A percentile compares a stretch with the other conserved stretches of the same genome.
Evolutionary conservation across 495 filamentous ascomycete genomes (phyloP).

Genomic region (Neurospora sp.): DNA sequence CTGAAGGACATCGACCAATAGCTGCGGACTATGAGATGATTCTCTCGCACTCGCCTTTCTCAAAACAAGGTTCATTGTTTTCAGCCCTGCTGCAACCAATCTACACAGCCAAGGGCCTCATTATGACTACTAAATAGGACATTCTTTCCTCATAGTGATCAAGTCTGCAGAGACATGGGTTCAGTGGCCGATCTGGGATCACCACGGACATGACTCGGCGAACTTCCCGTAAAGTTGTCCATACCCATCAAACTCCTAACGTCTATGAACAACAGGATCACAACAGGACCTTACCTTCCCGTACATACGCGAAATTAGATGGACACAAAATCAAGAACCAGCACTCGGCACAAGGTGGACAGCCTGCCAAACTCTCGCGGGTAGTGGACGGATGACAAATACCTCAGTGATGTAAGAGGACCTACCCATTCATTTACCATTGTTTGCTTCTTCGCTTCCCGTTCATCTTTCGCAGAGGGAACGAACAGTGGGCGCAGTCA

Average conservation of each 20-base stretch:
- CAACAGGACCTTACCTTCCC: not conserved
- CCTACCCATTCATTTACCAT: not conserved
- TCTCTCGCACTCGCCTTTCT: not conserved
- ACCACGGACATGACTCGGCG: not conserved
- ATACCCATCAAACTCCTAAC: not conserved
- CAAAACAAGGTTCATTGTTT: not conserved
- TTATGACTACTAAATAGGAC: not conserved
- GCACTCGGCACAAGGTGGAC: not conserved
- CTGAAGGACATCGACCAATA: not conserved
- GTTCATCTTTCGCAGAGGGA: not conserved
- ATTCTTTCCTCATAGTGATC: not conserved
- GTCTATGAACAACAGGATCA: not conserved
- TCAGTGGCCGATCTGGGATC: not conserved
- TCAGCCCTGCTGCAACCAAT: not conserved
- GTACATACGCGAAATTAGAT: not conserved
- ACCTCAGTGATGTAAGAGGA: not conserved
- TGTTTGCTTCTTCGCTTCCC: not conserved
- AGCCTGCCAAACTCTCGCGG: not conserved
- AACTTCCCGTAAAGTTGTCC: not conserved
- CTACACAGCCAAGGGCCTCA: not conserved
- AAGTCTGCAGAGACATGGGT: not conserved
- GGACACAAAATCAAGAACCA: not conserved
- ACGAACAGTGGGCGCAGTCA: not conserved
- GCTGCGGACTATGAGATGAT: not conserved
- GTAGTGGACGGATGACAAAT: not conserved